Percentiles rank a stretch among this genome's conserved stretches.
These are phyloP conservation scores for Basipetospora chlamydospora DNA, from an alignment of 2,329 filamentous ascomycete genomes.

Conservation along the genomic window DNA sequence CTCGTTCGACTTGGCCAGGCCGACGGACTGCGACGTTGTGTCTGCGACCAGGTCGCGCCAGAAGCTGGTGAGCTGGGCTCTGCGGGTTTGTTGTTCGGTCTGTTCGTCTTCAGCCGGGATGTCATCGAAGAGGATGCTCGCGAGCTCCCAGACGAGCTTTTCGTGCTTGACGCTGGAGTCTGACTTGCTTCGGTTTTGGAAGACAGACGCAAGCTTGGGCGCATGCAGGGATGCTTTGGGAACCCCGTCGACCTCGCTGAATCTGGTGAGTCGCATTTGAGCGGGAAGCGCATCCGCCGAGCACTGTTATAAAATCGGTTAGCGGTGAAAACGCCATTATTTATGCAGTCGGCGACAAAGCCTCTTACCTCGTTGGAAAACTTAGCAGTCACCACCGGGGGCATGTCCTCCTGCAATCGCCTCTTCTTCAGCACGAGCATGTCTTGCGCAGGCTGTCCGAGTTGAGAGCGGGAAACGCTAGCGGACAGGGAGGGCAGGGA, in stretches of 20 bases:
- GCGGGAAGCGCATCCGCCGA: constrained; percentile 37
- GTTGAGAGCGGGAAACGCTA: not conserved
- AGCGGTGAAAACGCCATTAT: no score
- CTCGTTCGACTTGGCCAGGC: constrained; percentile 50
- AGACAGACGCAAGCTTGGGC: constrained; percentile 21
- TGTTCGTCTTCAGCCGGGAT: constrained; percentile 28
- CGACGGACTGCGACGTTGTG: constrained; percentile 36
- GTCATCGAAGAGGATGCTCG: constrained; percentile 77
- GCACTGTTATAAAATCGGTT: constrained; percentile 24
- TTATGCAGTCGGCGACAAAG: not conserved
- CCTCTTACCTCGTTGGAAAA: constrained; percentile 38
- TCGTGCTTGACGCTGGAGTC: constrained; percentile 44
- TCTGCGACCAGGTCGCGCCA: constrained; percentile 53
- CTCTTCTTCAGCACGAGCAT: constrained; percentile 38
- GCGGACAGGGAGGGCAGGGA: no score
- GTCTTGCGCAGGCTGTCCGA: constrained; percentile 22
- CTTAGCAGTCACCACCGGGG: constrained; percentile 50
- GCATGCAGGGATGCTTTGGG: constrained; percentile 40
- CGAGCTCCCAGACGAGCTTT: constrained; percentile 69
- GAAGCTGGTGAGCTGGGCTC: constrained; percentile 52
- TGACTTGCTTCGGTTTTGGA: constrained; percentile 24
- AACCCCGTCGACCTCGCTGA: constrained; percentile 39
- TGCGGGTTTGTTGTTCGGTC: constrained; percentile 26
- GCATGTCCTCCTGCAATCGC: constrained; percentile 46
- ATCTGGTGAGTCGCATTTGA: constrained; percentile 40